These are phyloP conservation scores for Mucor velutinosus DNA, from an alignment of 371 early-diverging fungal genomes.

Conservation along the genomic window DNA sequence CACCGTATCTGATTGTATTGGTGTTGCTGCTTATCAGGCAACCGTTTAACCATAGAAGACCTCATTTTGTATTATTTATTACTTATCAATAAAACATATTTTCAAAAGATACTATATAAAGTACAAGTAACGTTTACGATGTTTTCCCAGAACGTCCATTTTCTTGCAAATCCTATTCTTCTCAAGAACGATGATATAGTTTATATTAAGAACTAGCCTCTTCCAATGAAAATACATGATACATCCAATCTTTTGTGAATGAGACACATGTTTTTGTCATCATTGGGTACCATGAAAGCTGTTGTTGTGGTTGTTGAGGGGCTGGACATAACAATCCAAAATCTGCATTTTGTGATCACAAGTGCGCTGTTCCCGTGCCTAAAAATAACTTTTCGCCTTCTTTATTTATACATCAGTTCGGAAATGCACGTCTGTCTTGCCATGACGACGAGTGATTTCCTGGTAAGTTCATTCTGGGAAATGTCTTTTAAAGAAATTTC, in stretches of 20 bases:
- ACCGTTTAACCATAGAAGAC: background rate
- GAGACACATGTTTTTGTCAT: background rate
- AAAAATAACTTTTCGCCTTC: background rate
- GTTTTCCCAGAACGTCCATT: background rate
- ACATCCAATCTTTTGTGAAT: background rate
- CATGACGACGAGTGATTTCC: background rate
- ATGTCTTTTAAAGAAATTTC: background rate
- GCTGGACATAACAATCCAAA: background rate
- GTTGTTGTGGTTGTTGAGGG: background rate
- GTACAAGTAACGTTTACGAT: background rate
- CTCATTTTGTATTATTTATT: background rate
- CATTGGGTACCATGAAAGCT: background rate
- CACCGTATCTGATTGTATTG: slow-evolving; percentile 32
- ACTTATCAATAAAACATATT: background rate
- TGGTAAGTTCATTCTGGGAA: background rate
- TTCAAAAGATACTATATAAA: background rate
- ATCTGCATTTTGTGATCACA: background rate
- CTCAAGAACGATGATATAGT: background rate
- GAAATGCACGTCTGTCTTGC: background rate
- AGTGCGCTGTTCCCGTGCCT: background rate
- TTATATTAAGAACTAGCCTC: background rate
- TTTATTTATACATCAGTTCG: background rate
- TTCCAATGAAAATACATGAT: background rate
- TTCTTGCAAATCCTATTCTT: background rate
- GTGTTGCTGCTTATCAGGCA: slow-evolving; percentile 8